These are phyloP conservation scores for Scedosporium aurantiacum DNA, from an alignment of 2,329 filamentous ascomycete species.

Conservation along the genomic window DNA sequence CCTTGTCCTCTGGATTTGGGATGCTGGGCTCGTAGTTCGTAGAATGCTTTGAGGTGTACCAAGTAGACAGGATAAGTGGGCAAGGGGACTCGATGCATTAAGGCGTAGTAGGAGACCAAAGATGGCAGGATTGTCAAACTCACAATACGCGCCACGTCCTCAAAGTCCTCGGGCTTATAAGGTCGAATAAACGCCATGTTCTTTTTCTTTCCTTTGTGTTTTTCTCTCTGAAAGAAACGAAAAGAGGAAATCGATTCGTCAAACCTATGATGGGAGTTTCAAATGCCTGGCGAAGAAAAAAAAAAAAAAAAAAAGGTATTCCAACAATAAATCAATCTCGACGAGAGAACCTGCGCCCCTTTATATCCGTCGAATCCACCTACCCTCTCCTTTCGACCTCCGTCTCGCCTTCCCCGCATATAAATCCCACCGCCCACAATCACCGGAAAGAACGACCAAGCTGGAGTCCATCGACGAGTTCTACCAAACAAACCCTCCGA, in stretches of 20 bases:
- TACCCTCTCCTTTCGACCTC: neutral
- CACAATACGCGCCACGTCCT: conserved; percentile 30
- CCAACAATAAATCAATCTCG: neutral
- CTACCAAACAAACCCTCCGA: neutral
- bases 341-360: neutral
- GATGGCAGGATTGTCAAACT: conserved; percentile 7
- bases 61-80: neutral
- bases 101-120: neutral
- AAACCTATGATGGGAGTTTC: too few species aligned
- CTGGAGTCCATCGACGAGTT: neutral
- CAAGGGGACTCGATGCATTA: neutral
- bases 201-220: neutral
- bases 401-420: neutral
- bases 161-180: conserved; percentile 27
- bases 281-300: too few species aligned
- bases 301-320: too few species aligned
- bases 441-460: neutral
- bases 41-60: neutral
- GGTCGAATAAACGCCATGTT: conserved; percentile 32
- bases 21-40: neutral
- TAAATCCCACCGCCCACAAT: neutral
- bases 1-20: too few species aligned
- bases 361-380: neutral
- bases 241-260: neutral
- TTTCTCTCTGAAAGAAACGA: neutral